A percentile compares a stretch with the other conserved stretches of the same genome.
Evolutionary conservation across 2,329 filamentous ascomycete species (phyloP).

Genomic region (Fusarium sambucinum): DNA sequence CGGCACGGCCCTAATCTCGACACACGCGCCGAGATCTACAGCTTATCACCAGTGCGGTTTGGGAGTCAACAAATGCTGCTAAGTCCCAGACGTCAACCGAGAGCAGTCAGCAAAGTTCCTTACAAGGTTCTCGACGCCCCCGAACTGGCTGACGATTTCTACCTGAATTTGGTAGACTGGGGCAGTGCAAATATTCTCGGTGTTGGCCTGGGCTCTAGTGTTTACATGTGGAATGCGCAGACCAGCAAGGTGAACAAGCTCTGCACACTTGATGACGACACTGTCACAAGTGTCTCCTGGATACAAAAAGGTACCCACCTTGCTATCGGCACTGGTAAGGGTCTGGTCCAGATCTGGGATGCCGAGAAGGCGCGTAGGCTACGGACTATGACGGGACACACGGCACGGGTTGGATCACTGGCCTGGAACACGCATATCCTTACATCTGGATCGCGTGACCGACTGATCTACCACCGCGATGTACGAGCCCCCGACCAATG

Average conservation of each 20-base stretch:
- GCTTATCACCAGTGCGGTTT: slow-evolving; percentile 91
- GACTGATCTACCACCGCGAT: slow-evolving; percentile 94
- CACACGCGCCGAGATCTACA: slow-evolving; percentile 92
- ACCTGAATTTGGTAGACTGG: slow-evolving; percentile 97
- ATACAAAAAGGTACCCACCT: slow-evolving; percentile 97
- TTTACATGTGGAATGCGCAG: slow-evolving; percentile 98
- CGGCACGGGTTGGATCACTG: slow-evolving; percentile 89
- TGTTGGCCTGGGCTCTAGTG: slow-evolving; percentile 90
- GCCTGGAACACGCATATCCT: slow-evolving; percentile 99
- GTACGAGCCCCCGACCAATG: slow-evolving; percentile 93
- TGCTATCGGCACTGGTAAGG: slow-evolving; percentile 93
- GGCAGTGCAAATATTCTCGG: slow-evolving; percentile 94
- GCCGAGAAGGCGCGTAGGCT: slow-evolving; percentile 86
- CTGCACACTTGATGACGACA: slow-evolving; percentile 92
- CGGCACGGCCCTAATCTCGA: slow-evolving; percentile 90
- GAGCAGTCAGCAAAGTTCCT: slow-evolving; percentile 93
- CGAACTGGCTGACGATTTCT: slow-evolving; percentile 96
- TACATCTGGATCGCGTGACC: slow-evolving; percentile 93
- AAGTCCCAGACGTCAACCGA: slow-evolving; percentile 87
- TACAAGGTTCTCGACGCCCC: slow-evolving; percentile 98
- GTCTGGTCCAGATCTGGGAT: slow-evolving; percentile 97
- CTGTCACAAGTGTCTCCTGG: slow-evolving; percentile 97
- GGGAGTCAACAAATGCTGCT: slow-evolving; percentile 94
- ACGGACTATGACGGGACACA: slow-evolving; percentile 97
- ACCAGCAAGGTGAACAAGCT: slow-evolving; percentile 92